Evolutionary conservation across 2,329 filamentous ascomycete genomes (phyloP).

Genomic region (Penicillium sp.): DNA sequence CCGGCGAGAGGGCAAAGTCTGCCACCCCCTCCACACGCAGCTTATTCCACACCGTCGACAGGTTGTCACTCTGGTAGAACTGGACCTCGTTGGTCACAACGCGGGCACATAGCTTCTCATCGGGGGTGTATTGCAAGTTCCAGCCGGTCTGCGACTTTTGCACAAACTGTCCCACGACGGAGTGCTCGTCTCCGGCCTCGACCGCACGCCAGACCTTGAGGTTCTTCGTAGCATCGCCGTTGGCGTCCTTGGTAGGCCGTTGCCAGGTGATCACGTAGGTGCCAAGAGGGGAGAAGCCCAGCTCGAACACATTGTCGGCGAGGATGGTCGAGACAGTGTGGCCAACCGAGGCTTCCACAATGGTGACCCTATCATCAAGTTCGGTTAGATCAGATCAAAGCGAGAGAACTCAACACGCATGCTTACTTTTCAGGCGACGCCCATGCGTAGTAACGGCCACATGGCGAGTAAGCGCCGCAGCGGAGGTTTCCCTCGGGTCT

Average conservation of each 20-base stretch:
- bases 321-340: constrained; percentile 75
- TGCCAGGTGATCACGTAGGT: constrained; percentile 98
- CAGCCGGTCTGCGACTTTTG: constrained; percentile 95
- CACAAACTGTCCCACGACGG: constrained; percentile 84
- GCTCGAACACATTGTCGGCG: constrained; percentile 85
- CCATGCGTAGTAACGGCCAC: constrained; percentile 95
- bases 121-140: constrained; percentile 95
- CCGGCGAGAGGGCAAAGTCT: constrained; percentile 88
- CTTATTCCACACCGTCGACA: constrained; percentile 92
- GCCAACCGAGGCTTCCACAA: constrained; percentile 81
- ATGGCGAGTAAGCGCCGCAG: constrained; percentile 93
- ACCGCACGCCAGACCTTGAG: constrained; percentile 93
- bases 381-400: constrained; percentile 7
- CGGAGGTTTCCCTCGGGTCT: constrained; percentile 93
- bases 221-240: constrained; percentile 93
- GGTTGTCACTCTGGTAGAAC: constrained; percentile 88
- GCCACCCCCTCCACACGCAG: constrained; percentile 87
- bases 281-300: constrained; percentile 90
- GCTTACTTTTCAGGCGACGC: constrained; percentile 77
- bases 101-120: constrained; percentile 92
- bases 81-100: constrained; percentile 97
- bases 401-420: background rate
- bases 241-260: constrained; percentile 87
- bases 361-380: constrained; percentile 66
- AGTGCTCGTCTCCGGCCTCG: constrained; percentile 69